Evolutionary conservation across 441 rosid genomes (phyloP).

Genomic region (Melianthus villosus): DNA sequence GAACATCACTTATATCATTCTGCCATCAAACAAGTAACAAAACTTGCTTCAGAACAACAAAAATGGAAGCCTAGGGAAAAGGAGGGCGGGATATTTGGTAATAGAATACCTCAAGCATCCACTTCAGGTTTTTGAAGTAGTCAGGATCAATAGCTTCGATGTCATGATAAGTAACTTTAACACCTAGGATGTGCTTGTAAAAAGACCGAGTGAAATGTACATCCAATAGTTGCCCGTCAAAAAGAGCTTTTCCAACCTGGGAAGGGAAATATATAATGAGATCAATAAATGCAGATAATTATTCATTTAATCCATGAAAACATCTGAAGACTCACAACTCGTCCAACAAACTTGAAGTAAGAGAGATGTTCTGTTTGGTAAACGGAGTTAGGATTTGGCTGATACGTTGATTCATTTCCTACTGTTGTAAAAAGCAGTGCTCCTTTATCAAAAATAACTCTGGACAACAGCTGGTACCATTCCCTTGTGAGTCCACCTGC

Average conservation of each 20-base stretch:
- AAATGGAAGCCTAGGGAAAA: background rate
- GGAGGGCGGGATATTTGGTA: conserved; percentile 1
- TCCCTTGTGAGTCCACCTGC: conserved; percentile 98
- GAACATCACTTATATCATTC: conserved; percentile 82
- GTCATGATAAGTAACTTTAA: conserved; percentile 95
- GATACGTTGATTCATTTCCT: conserved; percentile 85
- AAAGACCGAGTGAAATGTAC: conserved; percentile 94
- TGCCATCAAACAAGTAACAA: conserved; percentile 18
- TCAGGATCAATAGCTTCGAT: conserved; percentile 99
- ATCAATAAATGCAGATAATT: background rate
- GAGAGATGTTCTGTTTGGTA: conserved; percentile 95
- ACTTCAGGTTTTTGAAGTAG: conserved; percentile 91
- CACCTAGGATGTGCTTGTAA: conserved; percentile 90
- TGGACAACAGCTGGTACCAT: conserved; percentile 93
- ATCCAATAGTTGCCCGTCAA: conserved; percentile 97
- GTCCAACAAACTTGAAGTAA: conserved; percentile 90
- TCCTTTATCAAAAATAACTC: conserved; percentile 92
- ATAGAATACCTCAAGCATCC: conserved; percentile 87
- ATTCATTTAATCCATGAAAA: no score
- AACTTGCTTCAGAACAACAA: background rate
- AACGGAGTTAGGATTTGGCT: conserved; percentile 96
- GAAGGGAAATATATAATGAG: conserved; percentile 12
- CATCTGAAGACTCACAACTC: conserved; percentile 43
- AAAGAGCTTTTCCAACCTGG: conserved; percentile 92
- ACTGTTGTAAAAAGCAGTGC: conserved; percentile 93